Evolutionary conservation across 176 grass and related monocot genomes (phyloP), one percentile per base, ranked within the genome.

Genomic region (Avena sativa): DNA sequence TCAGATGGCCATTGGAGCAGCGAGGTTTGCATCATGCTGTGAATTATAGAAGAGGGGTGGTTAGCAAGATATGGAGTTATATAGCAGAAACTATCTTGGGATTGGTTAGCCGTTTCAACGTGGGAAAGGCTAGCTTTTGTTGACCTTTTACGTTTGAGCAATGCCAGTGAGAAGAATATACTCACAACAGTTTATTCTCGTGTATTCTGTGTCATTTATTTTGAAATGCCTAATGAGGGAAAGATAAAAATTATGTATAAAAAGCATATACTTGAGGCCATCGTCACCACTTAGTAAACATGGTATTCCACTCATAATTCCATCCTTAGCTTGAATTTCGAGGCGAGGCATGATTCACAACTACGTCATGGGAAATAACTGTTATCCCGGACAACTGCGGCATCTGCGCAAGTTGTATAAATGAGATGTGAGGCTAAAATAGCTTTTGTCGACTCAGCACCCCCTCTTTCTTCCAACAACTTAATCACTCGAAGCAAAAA

Each of bases 1-100:
- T 91, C 81, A 86, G 85, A 70, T 81, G 85, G 28, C 25, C 81
- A 88, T 91, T 91, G 89, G 85, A 81, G 68, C 15, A 76, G n/a
- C 59, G 59, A 50, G 25, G 58, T 67, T 84, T 51, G 76, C 85
- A 85, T 85, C 89, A 87, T 40, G 58, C 50, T 84, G 12, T 76
- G 68, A 88, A 80, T 46, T 68, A 84, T 80, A 60, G 68, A 91
- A 87, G 75, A 47, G 59, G 82, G 69, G 74, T 84, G 12, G 89
- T 87, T 87, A 40, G 36, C 67, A 91, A 80, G 67, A 90, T 87
- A 87, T 79, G 13, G 40, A 74, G 85, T 74, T 60, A 69, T 80
- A 91, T 84, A 58, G 74, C 47, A 67, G 85, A 50, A 75, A 86
- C 21, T 78, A 30, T 78, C 50, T 26, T 86, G 7, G 79, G 13